Conservation (phyloP, 768 basidiomycete genomes). For the Psilocybe azurescens region DNA sequence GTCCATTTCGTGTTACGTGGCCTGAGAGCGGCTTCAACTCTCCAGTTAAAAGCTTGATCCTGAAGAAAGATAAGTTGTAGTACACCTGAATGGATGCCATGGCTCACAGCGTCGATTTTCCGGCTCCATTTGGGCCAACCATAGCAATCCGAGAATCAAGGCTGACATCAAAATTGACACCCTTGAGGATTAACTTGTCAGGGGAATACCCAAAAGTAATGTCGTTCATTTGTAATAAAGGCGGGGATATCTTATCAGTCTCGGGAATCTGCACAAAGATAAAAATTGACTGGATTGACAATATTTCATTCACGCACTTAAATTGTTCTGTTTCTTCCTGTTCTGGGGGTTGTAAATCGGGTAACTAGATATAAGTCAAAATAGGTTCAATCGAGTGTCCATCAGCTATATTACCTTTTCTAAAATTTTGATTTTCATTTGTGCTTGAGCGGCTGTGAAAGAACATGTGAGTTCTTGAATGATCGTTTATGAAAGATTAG, state of each 20-base stretch:
- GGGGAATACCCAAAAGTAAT: slow-evolving; percentile 87
- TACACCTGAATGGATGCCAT: slow-evolving; percentile 1
- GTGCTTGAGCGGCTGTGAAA: slow-evolving; percentile 80
- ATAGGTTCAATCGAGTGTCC: not conserved
- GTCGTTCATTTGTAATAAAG: slow-evolving; percentile 89
- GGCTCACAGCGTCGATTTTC: slow-evolving; percentile 91
- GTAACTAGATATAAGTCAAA: slow-evolving; percentile 57
- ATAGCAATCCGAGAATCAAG: slow-evolving; percentile 95
- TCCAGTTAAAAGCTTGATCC: slow-evolving; percentile 91
- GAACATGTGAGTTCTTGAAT: not conserved
- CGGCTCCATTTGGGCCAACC: slow-evolving; percentile 94
- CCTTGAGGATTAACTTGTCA: slow-evolving; percentile 78
- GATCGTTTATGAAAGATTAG: not conserved
- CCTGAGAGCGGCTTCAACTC: slow-evolving; percentile 78
- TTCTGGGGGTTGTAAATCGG: slow-evolving; percentile 92
- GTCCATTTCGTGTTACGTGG: slow-evolving; percentile 88
- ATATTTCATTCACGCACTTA: slow-evolving; percentile 53
- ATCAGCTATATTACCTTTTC: slow-evolving; percentile 60
- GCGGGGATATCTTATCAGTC: slow-evolving; percentile 96
- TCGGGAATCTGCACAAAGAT: slow-evolving; percentile 72
- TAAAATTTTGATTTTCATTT: slow-evolving; percentile 74
- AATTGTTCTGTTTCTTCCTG: slow-evolving; percentile 92
- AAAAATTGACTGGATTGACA: not conserved
- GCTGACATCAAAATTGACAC: slow-evolving; percentile 88
- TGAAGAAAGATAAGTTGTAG: slow-evolving; percentile 31